A percentile compares a stretch with the other conserved stretches of the same genome.
Evolutionary conservation across 805 yeast genomes (phyloP).

Genomic region (Candida silvicultrix): DNA sequence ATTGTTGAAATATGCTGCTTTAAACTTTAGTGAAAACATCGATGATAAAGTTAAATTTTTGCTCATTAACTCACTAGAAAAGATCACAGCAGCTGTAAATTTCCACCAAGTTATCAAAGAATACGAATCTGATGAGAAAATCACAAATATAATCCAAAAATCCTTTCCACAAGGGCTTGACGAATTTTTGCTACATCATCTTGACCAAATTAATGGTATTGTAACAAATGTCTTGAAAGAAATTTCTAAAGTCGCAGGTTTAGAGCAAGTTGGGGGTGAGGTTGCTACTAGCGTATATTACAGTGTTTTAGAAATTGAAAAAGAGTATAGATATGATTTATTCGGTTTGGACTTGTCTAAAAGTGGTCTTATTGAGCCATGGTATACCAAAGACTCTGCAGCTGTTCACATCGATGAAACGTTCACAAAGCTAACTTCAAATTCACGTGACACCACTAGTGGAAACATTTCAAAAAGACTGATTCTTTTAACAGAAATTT

Average conservation of each 20-base stretch:
- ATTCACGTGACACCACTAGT: slow-evolving; percentile 2
- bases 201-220: slow-evolving; percentile 21
- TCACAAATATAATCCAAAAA: background rate
- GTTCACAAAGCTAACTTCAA: slow-evolving; percentile 25
- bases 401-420: slow-evolving; percentile 34
- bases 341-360: slow-evolving; percentile 27
- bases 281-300: slow-evolving; percentile 21
- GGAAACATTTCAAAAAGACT: slow-evolving; percentile 19
- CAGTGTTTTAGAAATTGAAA: slow-evolving; percentile 35
- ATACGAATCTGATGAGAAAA: background rate
- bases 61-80: slow-evolving; percentile 34
- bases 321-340: slow-evolving; percentile 24
- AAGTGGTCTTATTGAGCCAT: slow-evolving; percentile 28
- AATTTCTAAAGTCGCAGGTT: slow-evolving; percentile 7
- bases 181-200: slow-evolving; percentile 20
- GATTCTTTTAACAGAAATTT: slow-evolving; percentile 30
- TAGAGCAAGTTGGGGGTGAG: slow-evolving; percentile 17
- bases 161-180: slow-evolving; percentile 6
- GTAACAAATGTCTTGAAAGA: slow-evolving; percentile 19
- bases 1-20: slow-evolving; percentile 37
- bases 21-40: slow-evolving; percentile 37
- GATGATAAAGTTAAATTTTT: slow-evolving; percentile 29
- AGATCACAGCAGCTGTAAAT: slow-evolving; percentile 39
- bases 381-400: slow-evolving; percentile 42
- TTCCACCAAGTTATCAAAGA: slow-evolving; percentile 28